phyloP scores from a whole-genome alignment of 192 early-diverging fungal species.

The Dissophora globulifera region DNA sequence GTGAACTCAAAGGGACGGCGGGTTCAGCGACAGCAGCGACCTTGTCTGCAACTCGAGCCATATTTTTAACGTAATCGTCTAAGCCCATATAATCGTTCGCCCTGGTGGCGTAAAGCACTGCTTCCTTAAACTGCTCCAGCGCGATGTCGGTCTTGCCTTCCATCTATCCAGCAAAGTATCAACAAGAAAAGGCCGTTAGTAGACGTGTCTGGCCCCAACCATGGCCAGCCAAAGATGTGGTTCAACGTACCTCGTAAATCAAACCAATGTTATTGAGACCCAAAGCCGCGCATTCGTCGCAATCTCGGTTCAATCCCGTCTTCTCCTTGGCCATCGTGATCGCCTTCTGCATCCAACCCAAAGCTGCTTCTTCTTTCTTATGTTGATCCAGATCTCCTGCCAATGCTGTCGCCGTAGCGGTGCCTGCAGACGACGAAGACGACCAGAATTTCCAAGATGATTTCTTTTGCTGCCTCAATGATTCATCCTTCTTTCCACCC shows the following conservation, averaged over 20 bases:
- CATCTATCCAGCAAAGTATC: too few species aligned
- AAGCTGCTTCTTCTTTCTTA: conserved; percentile 60
- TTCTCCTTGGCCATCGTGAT: conserved; percentile 55
- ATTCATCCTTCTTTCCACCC: too few species aligned
- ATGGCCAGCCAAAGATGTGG: too few species aligned
- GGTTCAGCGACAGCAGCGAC: conserved; percentile 1
- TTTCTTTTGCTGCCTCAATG: conserved; percentile 1
- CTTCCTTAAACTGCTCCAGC: conserved; percentile 52
- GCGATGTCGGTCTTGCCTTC: conserved; percentile 55
- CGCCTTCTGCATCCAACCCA: conserved; percentile 67
- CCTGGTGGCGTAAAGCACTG: conserved; percentile 43
- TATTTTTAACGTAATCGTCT: conserved; percentile 30
- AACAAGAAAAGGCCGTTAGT: too few species aligned
- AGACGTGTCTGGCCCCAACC: too few species aligned
- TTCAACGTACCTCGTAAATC: conserved; percentile 63
- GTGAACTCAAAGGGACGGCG: background rate
- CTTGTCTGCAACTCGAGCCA: conserved; percentile 15
- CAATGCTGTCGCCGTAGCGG: too few species aligned
- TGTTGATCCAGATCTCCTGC: conserved; percentile 7
- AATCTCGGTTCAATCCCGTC: conserved; percentile 52
- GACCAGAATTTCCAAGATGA: conserved; percentile 41
- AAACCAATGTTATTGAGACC: conserved; percentile 61
- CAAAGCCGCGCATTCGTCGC: conserved; percentile 65
- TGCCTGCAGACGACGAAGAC: too few species aligned
- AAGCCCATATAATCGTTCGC: conserved; percentile 53